These are phyloP conservation scores for Aaosphaeria arxii DNA, from an alignment of 2,329 filamentous ascomycete species.

Conservation along the genomic window DNA sequence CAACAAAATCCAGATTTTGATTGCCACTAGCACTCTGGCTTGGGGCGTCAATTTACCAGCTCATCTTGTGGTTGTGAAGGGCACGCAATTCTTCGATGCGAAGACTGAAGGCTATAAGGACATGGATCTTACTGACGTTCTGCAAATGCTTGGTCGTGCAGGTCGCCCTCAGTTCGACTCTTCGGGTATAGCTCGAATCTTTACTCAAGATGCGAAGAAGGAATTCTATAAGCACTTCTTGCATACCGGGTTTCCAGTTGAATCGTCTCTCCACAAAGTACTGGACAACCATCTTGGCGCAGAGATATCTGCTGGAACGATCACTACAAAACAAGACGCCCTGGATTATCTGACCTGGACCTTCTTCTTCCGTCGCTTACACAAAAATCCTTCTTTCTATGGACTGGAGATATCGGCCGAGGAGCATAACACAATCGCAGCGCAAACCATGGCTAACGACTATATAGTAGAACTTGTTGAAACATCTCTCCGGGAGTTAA, in stretches of 20 bases:
- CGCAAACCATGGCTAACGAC: conserved; percentile 84
- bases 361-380: conserved; percentile 94
- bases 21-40: conserved; percentile 92
- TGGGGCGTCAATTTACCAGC: conserved; percentile 98
- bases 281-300: conserved; percentile 95
- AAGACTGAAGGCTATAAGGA: conserved; percentile 98
- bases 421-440: conserved; percentile 82
- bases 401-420: conserved; percentile 90
- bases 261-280: conserved; percentile 93
- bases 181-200: conserved; percentile 93
- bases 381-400: conserved; percentile 99
- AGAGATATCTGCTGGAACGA: conserved; percentile 89
- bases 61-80: conserved; percentile 95
- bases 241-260: conserved; percentile 95
- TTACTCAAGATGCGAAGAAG: conserved; percentile 96
- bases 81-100: conserved; percentile 96
- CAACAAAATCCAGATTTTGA: conserved; percentile 96
- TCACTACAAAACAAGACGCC: conserved; percentile 92
- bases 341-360: conserved; percentile 98
- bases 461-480: conserved; percentile 94
- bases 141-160: conserved; percentile 96
- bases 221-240: conserved; percentile 99
- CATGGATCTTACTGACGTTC: conserved; percentile 96
- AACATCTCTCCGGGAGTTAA: conserved; percentile 77
- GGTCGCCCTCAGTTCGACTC: conserved; percentile 95